Percentiles rank a stretch among this genome's conserved stretches.
phyloP scores from a whole-genome alignment of 345 rosid species.

The Arabis hirsuta region DNA sequence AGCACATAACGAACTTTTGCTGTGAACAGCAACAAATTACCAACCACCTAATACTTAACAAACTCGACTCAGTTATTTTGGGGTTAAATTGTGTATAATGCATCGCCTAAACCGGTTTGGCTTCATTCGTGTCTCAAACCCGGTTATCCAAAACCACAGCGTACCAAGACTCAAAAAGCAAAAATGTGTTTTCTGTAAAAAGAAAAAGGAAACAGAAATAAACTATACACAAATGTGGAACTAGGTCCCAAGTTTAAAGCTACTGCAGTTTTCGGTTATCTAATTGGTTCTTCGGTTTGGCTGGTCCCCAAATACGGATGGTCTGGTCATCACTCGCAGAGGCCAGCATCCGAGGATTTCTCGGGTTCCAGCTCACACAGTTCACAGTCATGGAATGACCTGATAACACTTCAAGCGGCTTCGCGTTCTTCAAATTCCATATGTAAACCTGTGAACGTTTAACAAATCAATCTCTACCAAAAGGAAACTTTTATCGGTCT shows the following conservation, averaged over 20 bases:
- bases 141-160: conserved; percentile 22
- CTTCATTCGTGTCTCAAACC: conserved; percentile 21
- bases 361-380: conserved; percentile 90
- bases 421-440: conserved; percentile 61
- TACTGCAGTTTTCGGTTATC: conserved; percentile 25
- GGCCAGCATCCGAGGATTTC: conserved; percentile 73
- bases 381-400: conserved; percentile 87
- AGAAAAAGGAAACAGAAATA: conserved; percentile 33
- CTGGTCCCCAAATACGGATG: conserved; percentile 82
- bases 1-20: neutral
- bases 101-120: conserved; percentile 24
- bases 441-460: conserved; percentile 69
- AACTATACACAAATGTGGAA: conserved; percentile 18
- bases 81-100: no score
- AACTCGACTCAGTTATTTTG: neutral
- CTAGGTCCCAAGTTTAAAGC: conserved; percentile 2
- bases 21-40: neutral
- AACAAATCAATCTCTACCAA: conserved; percentile 18
- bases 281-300: conserved; percentile 34
- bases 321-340: conserved; percentile 86
- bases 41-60: neutral
- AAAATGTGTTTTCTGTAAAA: conserved; percentile 40
- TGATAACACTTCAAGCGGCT: conserved; percentile 69
- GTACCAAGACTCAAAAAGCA: conserved; percentile 12
- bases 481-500: neutral